phyloP scores from a whole-genome alignment of 495 filamentous ascomycete species.

The Entonaema liquescens region DNA sequence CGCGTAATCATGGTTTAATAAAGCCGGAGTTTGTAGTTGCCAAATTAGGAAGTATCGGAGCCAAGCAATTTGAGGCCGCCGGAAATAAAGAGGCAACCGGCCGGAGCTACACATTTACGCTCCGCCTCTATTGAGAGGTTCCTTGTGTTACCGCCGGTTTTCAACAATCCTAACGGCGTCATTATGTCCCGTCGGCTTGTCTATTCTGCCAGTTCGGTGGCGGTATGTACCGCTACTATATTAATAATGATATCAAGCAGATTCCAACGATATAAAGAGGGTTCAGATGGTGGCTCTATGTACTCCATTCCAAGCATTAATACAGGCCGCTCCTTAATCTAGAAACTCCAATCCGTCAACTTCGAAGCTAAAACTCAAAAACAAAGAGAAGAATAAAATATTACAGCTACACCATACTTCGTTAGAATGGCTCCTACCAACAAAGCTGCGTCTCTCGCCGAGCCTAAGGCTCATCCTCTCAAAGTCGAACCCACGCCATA shows the following conservation, averaged over 20 bases:
- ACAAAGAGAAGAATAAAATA: background rate
- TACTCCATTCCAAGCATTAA: background rate
- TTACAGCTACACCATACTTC: background rate
- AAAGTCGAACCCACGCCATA: constrained; percentile 20
- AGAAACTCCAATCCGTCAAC: background rate
- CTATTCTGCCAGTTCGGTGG: background rate
- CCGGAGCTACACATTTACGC: background rate
- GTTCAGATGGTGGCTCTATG: background rate
- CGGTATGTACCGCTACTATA: background rate
- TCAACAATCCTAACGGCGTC: background rate
- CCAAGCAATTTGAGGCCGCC: constrained; percentile 16
- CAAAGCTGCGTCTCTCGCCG: constrained; percentile 24
- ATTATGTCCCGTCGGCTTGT: background rate
- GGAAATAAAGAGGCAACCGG: background rate
- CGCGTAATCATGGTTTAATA: background rate
- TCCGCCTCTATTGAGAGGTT: background rate
- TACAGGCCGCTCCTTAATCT: background rate
- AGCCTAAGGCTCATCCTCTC: constrained; percentile 23
- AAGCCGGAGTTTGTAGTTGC: background rate
- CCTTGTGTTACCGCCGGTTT: background rate
- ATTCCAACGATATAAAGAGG: background rate
- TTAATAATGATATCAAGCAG: background rate
- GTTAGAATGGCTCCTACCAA: constrained; percentile 35
- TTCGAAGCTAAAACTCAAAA: background rate
- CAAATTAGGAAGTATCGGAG: background rate